Base-by-base conservation (phyloP, 106 monocot species). In the Alisma plantagoaquatica region DNA sequence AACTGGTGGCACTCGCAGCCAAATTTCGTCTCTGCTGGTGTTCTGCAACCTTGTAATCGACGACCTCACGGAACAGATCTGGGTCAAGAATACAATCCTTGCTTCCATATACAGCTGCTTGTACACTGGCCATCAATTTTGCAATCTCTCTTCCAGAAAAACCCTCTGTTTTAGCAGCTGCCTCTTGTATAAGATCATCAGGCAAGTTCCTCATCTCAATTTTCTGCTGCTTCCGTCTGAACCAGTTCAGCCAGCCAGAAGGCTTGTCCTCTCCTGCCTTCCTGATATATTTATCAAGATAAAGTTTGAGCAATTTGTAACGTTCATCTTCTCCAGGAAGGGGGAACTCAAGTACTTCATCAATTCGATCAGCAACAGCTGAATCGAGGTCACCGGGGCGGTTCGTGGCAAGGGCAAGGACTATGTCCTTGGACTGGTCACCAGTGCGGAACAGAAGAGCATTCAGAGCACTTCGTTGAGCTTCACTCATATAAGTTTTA, bases 391-490 rank as follows among this genome's bases (percentile, higher is more conserved):
- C 96, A 18, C 96, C 89, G 7, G 96, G 96, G 4, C 89, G 67
- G 63, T 89, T 98, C 6, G 94, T 96, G 11, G 94, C 94, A 10
- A 96, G 84, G 27, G 88, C 88, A 33, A 96, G 80, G 33, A 96
- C 88, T 11, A 81, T 84, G 22, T 96, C 94, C 26, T 81, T 70
- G 10, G 94, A 96, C 41, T 96, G 94, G 43, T 96, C 94, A 23
- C 94, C 94, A 12, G 94, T 96, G n/a, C 94, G 73, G 53, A 96
- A 96, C n/a, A 96, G 80, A 33, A 96, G 73, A 9, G 94, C 94
- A 53, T 96, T 96, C 25, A 96, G 54, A 58, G 94, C 94, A 60
- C 94, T 96, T 12, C 94, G 64, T 53, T 96, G 94, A 26, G 94
- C 66, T 68, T 96, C 94, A 46, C 94, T 96, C 94, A 96, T 96